Base-by-base conservation (phyloP, 768 basidiomycete genomes). In the Boletellus sp. region DNA sequence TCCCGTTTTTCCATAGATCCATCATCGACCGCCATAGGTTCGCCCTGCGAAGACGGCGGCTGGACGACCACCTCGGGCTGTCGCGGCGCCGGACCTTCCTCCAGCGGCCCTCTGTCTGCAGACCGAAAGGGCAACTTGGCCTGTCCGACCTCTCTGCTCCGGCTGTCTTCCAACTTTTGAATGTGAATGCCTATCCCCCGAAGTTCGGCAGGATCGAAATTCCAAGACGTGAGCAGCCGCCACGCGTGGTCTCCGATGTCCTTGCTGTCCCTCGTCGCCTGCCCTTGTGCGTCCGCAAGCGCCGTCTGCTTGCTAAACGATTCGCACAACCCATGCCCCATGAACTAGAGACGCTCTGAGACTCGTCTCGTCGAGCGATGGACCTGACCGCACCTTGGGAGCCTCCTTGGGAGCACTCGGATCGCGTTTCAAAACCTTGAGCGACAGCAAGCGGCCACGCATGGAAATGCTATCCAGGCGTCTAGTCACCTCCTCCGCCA, bases 121-220 rank as follows among this genome's bases (percentile, higher is more conserved):
- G 57, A 62, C 46, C 72, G 73, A 66, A 94, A 94, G 0, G 77
- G 72, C 24, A 93, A 66, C 12, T 73, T 72, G 3, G 71, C 77
- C 62, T 93, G 92, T 1, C 82, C 85, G 4, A 68, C 56, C 15
- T 74, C 72, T 10, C 64, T 59, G 13, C 55, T 59, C 20, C 63
- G 61, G 4, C 64, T 58, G 7, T 76, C 72, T 67, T 96, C 92
- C 5, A 98, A 76, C 64, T 94, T 97, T 60, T 87, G 84, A 12
- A 97, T 80, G 59, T 94, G 92, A 8, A 98, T 85, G 0, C 90
- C 93, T 48, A 98, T 80, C 1, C 95, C 95, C 19, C 95, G 78
- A n/a, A 98, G 71, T 54, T 97, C 95, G 51, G 74, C 80, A 0
- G 93, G 83, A 54, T 92, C 87, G 43, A 96, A 86, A 33, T 78